Percentiles rank a stretch among this genome's conserved stretches.
Evolutionary conservation across 805 yeast species (phyloP).

Genomic region (Komagataella mondaviorum): DNA sequence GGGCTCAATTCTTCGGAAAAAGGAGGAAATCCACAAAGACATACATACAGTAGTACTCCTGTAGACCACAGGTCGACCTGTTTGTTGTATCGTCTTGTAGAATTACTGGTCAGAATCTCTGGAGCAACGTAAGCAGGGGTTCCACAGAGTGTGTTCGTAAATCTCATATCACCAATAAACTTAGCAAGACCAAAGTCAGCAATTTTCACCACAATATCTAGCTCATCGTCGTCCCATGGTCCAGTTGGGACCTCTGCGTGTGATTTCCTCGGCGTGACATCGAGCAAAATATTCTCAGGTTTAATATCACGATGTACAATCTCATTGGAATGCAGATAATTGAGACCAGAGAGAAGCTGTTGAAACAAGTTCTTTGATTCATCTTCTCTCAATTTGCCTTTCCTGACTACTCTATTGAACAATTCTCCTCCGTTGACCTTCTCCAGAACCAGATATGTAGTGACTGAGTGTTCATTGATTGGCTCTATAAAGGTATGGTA

Average conservation of each 20-base stretch:
- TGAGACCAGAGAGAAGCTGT: constrained; percentile 49
- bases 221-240: constrained; percentile 49
- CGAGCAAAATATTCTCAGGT: constrained; percentile 74
- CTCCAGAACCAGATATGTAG: constrained; percentile 55
- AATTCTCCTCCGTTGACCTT: constrained; percentile 66
- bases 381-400: constrained; percentile 43
- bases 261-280: constrained; percentile 24
- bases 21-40: constrained; percentile 78
- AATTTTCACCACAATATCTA: constrained; percentile 52
- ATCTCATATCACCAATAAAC: constrained; percentile 56
- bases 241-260: constrained; percentile 15
- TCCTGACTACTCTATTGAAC: constrained; percentile 56
- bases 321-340: constrained; percentile 83
- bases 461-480: constrained; percentile 26
- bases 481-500: constrained; percentile 43
- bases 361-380: constrained; percentile 48
- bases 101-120: constrained; percentile 45
- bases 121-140: constrained; percentile 87
- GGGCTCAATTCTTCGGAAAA: constrained; percentile 76
- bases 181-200: constrained; percentile 75
- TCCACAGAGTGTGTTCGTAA: constrained; percentile 72
- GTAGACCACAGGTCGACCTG: constrained; percentile 76
- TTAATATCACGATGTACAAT: constrained; percentile 90
- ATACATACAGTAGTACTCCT: constrained; percentile 66
- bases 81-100: constrained; percentile 44